Conservation (phyloP, 2,329 filamentous ascomycete genomes). For the Aspergillus viridinutans region DNA sequence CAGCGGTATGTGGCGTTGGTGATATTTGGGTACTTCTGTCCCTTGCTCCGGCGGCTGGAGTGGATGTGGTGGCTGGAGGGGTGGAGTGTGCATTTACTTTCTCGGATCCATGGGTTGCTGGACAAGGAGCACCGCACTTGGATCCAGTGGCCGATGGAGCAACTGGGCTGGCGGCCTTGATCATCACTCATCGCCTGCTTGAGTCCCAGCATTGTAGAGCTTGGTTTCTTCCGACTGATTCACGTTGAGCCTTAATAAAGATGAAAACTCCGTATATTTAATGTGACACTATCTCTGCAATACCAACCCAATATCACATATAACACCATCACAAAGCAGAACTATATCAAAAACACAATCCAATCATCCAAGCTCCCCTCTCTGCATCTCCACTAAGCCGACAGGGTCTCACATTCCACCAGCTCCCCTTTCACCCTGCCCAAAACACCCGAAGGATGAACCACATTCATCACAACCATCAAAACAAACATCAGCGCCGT, state of each 20-base stretch:
- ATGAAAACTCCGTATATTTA: too few relatives aligned
- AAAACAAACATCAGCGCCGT: neutral
- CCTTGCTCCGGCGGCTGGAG: constrained; percentile 11
- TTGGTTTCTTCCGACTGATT: too few relatives aligned
- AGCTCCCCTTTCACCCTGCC: constrained; percentile 21
- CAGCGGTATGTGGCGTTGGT: constrained; percentile 10
- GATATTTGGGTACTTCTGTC: constrained; percentile 15
- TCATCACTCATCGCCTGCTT: too few relatives aligned
- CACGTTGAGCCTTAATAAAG: too few relatives aligned
- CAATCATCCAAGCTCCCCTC: neutral
- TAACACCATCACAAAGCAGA: neutral
- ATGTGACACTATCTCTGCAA: neutral
- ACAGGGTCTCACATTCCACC: neutral
- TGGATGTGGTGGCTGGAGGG: constrained; percentile 20
- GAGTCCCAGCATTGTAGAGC: too few relatives aligned
- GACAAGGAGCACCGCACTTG: constrained; percentile 8
- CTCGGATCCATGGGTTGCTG: constrained; percentile 8
- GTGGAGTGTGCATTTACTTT: constrained; percentile 10
- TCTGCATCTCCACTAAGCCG: neutral
- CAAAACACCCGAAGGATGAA: neutral
- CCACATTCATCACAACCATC: constrained; percentile 4
- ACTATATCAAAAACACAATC: neutral
- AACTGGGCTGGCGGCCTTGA: neutral
- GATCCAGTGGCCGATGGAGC: constrained; percentile 14
- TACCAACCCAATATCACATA: neutral